Evolutionary conservation across 2,329 filamentous ascomycete genomes (phyloP).

Genomic region (Colletotrichum endophyticum): DNA sequence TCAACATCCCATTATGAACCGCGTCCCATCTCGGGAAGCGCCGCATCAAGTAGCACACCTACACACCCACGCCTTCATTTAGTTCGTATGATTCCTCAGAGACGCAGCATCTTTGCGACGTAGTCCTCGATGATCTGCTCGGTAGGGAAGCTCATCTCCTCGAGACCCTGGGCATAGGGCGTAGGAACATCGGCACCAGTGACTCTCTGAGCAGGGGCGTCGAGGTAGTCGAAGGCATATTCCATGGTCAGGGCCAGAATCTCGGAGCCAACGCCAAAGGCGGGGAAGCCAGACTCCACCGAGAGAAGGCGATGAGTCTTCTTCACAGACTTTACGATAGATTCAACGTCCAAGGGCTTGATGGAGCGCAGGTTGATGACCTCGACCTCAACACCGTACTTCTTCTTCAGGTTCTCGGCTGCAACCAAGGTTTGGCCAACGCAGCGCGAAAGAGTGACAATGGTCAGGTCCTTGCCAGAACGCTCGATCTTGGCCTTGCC

Average conservation of each 20-base stretch:
- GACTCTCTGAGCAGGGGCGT: slow-evolving; percentile 90
- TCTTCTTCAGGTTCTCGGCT: slow-evolving; percentile 90
- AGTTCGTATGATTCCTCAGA: slow-evolving; percentile 55
- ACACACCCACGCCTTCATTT: neutral
- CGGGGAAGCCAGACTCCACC: slow-evolving; percentile 95
- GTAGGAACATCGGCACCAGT: slow-evolving; percentile 98
- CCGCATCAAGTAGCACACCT: neutral
- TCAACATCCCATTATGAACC: slow-evolving; percentile 11
- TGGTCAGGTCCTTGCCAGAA: slow-evolving; percentile 91
- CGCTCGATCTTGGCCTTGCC: slow-evolving; percentile 99
- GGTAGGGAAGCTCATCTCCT: slow-evolving; percentile 94
- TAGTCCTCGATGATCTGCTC: slow-evolving; percentile 87
- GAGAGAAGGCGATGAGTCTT: slow-evolving; percentile 93
- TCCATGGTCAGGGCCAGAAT: slow-evolving; percentile 95
- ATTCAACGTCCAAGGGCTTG: slow-evolving; percentile 94
- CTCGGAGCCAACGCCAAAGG: slow-evolving; percentile 91
- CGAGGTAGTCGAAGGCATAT: slow-evolving; percentile 97
- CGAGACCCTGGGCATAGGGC: slow-evolving; percentile 89
- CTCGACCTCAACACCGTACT: slow-evolving; percentile 94
- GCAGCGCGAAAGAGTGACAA: slow-evolving; percentile 92
- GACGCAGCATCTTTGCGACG: slow-evolving; percentile 84
- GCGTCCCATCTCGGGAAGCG: neutral
- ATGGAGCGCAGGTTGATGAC: slow-evolving; percentile 98
- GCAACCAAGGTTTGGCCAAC: slow-evolving; percentile 90
- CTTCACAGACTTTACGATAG: slow-evolving; percentile 97